Evolutionary conservation across 768 basidiomycete genomes (phyloP).

Genomic region (Sutorius australiensis): DNA sequence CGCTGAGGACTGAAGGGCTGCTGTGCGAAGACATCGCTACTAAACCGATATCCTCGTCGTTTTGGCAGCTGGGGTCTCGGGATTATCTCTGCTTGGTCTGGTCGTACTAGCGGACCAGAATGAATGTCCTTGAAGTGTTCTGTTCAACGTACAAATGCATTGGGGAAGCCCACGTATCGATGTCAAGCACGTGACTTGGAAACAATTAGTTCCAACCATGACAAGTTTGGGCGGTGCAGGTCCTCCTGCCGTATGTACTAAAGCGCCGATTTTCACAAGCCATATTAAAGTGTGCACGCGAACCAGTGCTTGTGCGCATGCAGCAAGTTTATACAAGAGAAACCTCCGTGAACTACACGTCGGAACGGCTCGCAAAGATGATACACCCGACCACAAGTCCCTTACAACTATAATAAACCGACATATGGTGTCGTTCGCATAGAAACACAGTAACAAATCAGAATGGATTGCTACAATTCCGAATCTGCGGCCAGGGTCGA

Average conservation of each 20-base stretch:
- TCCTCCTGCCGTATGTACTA: not conserved
- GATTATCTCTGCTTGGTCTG: not conserved
- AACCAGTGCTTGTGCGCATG: no score
- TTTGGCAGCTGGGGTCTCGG: not conserved
- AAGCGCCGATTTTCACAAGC: not conserved
- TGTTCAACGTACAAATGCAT: constrained; percentile 6
- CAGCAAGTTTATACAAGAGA: no score
- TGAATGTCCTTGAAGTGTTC: not conserved
- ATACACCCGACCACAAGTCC: no score
- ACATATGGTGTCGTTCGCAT: no score
- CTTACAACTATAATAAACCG: no score
- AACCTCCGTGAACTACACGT: no score
- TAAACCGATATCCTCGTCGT: not conserved
- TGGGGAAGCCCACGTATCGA: not conserved
- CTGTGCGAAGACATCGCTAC: constrained; percentile 19
- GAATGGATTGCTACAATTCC: no score
- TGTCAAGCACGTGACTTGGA: constrained; percentile 13
- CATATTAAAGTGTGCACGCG: no score
- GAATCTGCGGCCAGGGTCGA: no score
- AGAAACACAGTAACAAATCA: no score
- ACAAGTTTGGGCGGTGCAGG: not conserved
- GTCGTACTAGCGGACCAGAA: not conserved
- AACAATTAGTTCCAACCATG: no score
- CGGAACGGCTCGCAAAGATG: no score
- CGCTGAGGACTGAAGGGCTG: constrained; percentile 17